Conservation (phyloP, 768 basidiomycete species). For the Floccularia luteovirens region DNA sequence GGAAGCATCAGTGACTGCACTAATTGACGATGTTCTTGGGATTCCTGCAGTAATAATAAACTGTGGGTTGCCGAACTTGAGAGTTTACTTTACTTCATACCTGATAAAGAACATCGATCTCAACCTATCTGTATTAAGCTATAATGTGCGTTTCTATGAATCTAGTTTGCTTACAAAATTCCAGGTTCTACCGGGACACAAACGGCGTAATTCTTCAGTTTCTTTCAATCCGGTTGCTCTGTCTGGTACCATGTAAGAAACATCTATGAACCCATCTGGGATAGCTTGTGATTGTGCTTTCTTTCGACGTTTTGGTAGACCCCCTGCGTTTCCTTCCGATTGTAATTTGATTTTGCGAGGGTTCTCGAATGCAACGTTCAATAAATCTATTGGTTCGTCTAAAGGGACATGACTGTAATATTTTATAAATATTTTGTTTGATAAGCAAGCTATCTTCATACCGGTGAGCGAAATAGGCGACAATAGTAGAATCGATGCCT, state of each 20-base stretch:
- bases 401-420: constrained; percentile 55
- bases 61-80: neutral
- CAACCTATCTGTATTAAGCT: constrained; percentile 36
- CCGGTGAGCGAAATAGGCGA: constrained; percentile 78
- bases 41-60: constrained; percentile 44
- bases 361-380: constrained; percentile 95
- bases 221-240: constrained; percentile 74
- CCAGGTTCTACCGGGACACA: constrained; percentile 83
- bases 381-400: constrained; percentile 81
- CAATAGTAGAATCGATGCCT: constrained; percentile 85
- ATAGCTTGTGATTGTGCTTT: constrained; percentile 11
- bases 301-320: constrained; percentile 35
- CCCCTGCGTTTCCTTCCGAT: constrained; percentile 35
- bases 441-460: constrained; percentile 22
- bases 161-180: constrained; percentile 58
- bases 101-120: constrained; percentile 77
- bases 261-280: neutral
- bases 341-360: constrained; percentile 64
- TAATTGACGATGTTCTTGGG: constrained; percentile 38
- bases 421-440: constrained; percentile 1
- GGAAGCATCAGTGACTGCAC: constrained; percentile 77
- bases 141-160: neutral
- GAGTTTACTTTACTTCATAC: constrained; percentile 28
- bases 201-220: constrained; percentile 61
- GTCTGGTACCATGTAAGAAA: constrained; percentile 80